Percentiles rank a stretch among this genome's conserved stretches.
These are phyloP conservation scores for Picochlorum sp. DNA, from an alignment of 139 green algal species.

Conservation along the genomic window DNA sequence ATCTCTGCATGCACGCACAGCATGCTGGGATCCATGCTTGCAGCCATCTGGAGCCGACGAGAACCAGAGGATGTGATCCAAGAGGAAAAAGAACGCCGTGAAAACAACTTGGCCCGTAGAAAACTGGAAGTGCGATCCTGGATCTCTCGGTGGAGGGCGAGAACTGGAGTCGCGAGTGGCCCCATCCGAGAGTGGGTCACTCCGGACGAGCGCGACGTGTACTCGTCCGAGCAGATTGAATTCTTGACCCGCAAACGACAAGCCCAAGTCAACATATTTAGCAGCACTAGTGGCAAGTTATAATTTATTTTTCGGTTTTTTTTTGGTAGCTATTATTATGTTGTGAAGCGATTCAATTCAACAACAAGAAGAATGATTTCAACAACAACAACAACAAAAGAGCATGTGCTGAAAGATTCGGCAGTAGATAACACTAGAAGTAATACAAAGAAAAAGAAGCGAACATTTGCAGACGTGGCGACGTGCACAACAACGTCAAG, in stretches of 20 bases:
- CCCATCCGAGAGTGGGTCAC: background rate
- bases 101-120: background rate
- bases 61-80: background rate
- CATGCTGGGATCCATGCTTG: slow-evolving; percentile 54
- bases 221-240: background rate
- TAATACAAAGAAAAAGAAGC: too few relatives aligned
- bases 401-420: too few relatives aligned
- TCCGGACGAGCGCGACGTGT: background rate
- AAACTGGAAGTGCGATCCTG: slow-evolving; percentile 2
- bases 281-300: too few relatives aligned
- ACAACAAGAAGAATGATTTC: too few relatives aligned
- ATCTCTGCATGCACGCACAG: slow-evolving; percentile 67
- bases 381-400: too few relatives aligned
- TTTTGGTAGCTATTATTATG: too few relatives aligned
- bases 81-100: background rate
- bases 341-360: too few relatives aligned
- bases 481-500: too few relatives aligned
- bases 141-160: slow-evolving; percentile 6
- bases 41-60: slow-evolving; percentile 40
- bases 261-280: background rate
- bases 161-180: background rate
- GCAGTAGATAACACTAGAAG: too few relatives aligned
- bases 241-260: background rate
- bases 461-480: too few relatives aligned
- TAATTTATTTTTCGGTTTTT: too few relatives aligned